phyloP scores from a whole-genome alignment of 805 yeast genomes.

The Sporopachydermia quercuum region DNA sequence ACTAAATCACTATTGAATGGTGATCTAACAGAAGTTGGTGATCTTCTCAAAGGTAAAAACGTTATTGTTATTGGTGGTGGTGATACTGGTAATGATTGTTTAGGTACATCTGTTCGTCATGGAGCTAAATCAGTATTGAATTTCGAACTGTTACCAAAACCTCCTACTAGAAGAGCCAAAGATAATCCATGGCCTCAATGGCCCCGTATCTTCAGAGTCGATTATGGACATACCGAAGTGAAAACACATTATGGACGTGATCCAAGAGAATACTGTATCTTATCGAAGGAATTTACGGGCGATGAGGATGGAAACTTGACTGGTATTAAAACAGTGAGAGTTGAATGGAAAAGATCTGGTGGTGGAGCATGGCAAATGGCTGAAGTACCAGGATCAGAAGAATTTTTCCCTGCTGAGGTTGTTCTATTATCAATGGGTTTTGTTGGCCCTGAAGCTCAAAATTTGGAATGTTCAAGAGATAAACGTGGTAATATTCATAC shows the following conservation, averaged over 20 bases:
- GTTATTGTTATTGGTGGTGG: constrained; percentile 99
- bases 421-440: constrained; percentile 95
- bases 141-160: constrained; percentile 89
- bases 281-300: constrained; percentile 90
- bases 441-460: constrained; percentile 85
- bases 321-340: constrained; percentile 92
- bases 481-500: constrained; percentile 73
- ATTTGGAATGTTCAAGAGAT: constrained; percentile 49
- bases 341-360: constrained; percentile 94
- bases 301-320: constrained; percentile 90
- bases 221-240: constrained; percentile 95
- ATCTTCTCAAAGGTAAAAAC: constrained; percentile 64
- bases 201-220: constrained; percentile 96
- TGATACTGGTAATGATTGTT: constrained; percentile 98
- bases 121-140: constrained; percentile 90
- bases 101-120: constrained; percentile 94
- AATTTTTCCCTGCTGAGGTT: constrained; percentile 86
- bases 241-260: constrained; percentile 90
- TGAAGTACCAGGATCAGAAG: constrained; percentile 90
- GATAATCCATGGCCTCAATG: constrained; percentile 99
- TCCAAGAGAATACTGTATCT: constrained; percentile 91
- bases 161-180: constrained; percentile 70
- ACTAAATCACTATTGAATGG: constrained; percentile 80
- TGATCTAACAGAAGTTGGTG: constrained; percentile 61
- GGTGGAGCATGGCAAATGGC: constrained; percentile 99